phyloP scores from a whole-genome alignment of 2,329 filamentous ascomycete genomes.

The Neofusicoccum ribis region DNA sequence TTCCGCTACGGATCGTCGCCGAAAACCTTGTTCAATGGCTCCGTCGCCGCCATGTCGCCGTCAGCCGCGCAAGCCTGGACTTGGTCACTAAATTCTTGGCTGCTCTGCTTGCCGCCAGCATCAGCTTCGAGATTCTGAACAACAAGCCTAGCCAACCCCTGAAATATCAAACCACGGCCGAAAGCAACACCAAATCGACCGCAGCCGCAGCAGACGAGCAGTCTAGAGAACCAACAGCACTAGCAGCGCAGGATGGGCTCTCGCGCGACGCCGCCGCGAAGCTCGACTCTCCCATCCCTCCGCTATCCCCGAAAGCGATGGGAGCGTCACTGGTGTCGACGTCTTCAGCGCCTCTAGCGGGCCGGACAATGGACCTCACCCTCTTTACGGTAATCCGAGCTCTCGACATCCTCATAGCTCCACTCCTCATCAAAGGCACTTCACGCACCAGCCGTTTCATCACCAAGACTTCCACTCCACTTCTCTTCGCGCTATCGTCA shows the following conservation, averaged over 20 bases:
- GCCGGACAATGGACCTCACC: slow-evolving; percentile 78
- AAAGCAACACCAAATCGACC: neutral
- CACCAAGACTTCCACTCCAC: slow-evolving; percentile 42
- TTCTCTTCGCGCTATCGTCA: slow-evolving; percentile 70
- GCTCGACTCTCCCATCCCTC: neutral
- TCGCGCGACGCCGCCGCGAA: neutral
- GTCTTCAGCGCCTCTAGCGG: slow-evolving; percentile 49
- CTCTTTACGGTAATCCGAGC: slow-evolving; percentile 75
- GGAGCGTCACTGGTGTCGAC: slow-evolving; percentile 24
- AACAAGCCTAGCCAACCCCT: slow-evolving; percentile 27
- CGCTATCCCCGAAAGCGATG: slow-evolving; percentile 17
- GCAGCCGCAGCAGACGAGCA: neutral
- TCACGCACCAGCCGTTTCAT: slow-evolving; percentile 54
- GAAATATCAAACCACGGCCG: neutral
- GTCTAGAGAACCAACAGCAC: neutral
- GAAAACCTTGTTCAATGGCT: neutral
- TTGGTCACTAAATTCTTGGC: slow-evolving; percentile 37
- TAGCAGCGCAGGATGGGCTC: neutral
- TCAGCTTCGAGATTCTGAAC: slow-evolving; percentile 53
- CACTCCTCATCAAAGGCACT: slow-evolving; percentile 24
- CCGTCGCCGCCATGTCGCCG: neutral
- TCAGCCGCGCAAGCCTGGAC: neutral
- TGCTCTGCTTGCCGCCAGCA: slow-evolving; percentile 50
- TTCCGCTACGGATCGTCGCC: slow-evolving; percentile 27
- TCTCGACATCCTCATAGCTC: slow-evolving; percentile 66